Evolutionary conservation across 768 basidiomycete species (phyloP).

Genomic region (Leccinum variicolor): DNA sequence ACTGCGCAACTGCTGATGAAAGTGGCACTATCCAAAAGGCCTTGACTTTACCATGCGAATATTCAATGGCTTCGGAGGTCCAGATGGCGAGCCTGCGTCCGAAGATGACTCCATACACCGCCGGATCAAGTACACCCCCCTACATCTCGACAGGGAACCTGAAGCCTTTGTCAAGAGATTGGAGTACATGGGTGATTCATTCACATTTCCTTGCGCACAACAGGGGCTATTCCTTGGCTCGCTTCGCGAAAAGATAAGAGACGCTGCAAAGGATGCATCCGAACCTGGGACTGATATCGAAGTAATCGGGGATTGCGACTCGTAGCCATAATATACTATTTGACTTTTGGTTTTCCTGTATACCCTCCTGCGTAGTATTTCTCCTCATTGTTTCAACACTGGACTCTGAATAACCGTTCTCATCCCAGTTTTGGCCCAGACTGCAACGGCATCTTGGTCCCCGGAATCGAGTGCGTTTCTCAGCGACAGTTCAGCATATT

Average conservation of each 20-base stretch:
- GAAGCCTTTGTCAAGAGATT: slow-evolving; percentile 54
- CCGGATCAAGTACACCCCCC: slow-evolving; percentile 54
- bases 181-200: slow-evolving; percentile 57
- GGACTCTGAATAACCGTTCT: neutral
- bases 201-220: slow-evolving; percentile 69
- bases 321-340: slow-evolving; percentile 1
- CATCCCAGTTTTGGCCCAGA: slow-evolving; percentile 58
- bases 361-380: slow-evolving; percentile 14
- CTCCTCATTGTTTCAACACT: neutral
- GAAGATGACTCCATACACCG: slow-evolving; percentile 33
- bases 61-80: slow-evolving; percentile 36
- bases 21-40: slow-evolving; percentile 35
- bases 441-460: slow-evolving; percentile 42
- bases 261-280: slow-evolving; percentile 27
- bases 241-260: slow-evolving; percentile 49
- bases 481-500: slow-evolving; percentile 51
- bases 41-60: slow-evolving; percentile 58
- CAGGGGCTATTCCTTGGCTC: slow-evolving; percentile 65
- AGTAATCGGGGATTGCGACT: slow-evolving; percentile 19
- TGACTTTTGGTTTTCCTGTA: slow-evolving; percentile 6
- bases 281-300: slow-evolving; percentile 26
- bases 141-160: slow-evolving; percentile 60
- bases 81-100: slow-evolving; percentile 30
- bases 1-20: slow-evolving; percentile 1
- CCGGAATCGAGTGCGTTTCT: slow-evolving; percentile 36